Conservation (phyloP, 1,139 yeast species). For the Pichia terricola region DNA sequence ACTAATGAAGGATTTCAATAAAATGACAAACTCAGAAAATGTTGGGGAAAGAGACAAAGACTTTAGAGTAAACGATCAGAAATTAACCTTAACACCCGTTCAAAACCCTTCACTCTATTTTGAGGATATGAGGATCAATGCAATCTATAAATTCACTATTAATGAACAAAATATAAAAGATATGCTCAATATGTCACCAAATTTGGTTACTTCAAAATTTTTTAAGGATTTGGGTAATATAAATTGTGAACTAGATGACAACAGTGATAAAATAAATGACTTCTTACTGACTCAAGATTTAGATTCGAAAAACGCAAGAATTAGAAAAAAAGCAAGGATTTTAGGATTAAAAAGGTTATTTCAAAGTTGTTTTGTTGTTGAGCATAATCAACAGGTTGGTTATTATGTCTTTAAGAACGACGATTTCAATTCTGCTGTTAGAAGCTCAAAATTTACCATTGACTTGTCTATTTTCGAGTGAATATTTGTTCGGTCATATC, state of each 20-base stretch:
- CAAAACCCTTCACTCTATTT: slow-evolving; percentile 13
- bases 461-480: slow-evolving; percentile 12
- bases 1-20: slow-evolving; percentile 16
- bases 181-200: slow-evolving; percentile 9
- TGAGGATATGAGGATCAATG: slow-evolving; percentile 15
- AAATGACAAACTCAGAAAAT: slow-evolving; percentile 11
- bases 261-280: slow-evolving; percentile 29
- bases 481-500: no score
- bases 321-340: slow-evolving; percentile 25
- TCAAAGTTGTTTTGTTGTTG: slow-evolving; percentile 26
- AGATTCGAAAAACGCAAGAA: slow-evolving; percentile 24
- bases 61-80: not conserved
- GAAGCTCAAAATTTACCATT: slow-evolving; percentile 16
- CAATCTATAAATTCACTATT: slow-evolving; percentile 26
- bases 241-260: slow-evolving; percentile 27
- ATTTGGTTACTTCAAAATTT: slow-evolving; percentile 11
- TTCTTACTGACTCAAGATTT: slow-evolving; percentile 55
- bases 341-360: slow-evolving; percentile 32
- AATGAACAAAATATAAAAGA: slow-evolving; percentile 13
- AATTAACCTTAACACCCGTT: slow-evolving; percentile 8
- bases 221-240: slow-evolving; percentile 21
- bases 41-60: not conserved
- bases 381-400: slow-evolving; percentile 29
- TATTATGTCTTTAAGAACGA: slow-evolving; percentile 26
- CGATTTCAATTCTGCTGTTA: slow-evolving; percentile 23